Conservation (phyloP, 306 rosid species). For the Arachis stenosperma region DNA sequence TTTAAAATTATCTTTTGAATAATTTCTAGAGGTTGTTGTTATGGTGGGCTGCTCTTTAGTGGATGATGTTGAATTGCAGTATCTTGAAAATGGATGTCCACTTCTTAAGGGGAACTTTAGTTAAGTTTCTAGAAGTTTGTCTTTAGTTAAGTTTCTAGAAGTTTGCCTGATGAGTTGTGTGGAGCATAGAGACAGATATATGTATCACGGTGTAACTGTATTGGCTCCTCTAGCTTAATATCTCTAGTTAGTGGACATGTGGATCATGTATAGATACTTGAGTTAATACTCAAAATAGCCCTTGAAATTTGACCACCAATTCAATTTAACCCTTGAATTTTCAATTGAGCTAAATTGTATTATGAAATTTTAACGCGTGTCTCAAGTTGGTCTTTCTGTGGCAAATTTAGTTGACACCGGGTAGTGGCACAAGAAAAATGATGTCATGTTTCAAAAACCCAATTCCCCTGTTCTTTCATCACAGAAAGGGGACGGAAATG, state of each 20-base stretch:
- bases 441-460: too few relatives aligned
- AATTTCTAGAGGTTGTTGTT: slow-evolving; percentile 55
- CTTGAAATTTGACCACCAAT: too few relatives aligned
- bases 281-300: too few relatives aligned
- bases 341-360: too few relatives aligned
- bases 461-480: too few relatives aligned
- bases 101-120: slow-evolving; percentile 55
- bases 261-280: slow-evolving; percentile 50
- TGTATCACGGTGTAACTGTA: slow-evolving; percentile 61
- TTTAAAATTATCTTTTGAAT: slow-evolving; percentile 18
- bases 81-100: slow-evolving; percentile 62
- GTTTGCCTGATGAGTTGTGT: slow-evolving; percentile 11
- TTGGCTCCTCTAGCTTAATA: slow-evolving; percentile 53
- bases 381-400: too few relatives aligned
- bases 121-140: neutral
- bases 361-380: too few relatives aligned
- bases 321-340: too few relatives aligned
- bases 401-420: too few relatives aligned
- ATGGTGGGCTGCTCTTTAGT: slow-evolving; percentile 60
- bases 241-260: slow-evolving; percentile 56
- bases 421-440: too few relatives aligned
- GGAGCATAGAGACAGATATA: slow-evolving; percentile 10
- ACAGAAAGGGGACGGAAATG: too few relatives aligned
- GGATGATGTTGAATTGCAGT: slow-evolving; percentile 58
- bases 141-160: neutral